These are phyloP conservation scores for Capsicum baccatum DNA, from an alignment of 257 asterid genomes.

Conservation along the genomic window DNA sequence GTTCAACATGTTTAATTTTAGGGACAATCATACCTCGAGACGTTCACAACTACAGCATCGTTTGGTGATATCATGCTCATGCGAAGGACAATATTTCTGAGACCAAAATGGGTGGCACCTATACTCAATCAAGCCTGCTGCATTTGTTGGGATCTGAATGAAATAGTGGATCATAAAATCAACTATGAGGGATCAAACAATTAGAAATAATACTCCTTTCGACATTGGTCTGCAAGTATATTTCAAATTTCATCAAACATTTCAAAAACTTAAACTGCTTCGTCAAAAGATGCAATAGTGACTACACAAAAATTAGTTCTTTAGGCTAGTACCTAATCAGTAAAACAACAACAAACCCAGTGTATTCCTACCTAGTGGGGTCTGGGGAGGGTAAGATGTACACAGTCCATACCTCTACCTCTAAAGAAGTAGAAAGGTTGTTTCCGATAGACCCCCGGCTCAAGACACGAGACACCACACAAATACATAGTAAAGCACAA, in stretches of 20 bases:
- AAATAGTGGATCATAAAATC: neutral
- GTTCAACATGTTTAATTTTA: slow-evolving; percentile 1
- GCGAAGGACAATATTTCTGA: slow-evolving; percentile 92
- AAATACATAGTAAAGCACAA: too few relatives aligned
- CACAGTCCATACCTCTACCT: too few relatives aligned
- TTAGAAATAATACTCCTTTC: neutral
- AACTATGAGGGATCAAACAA: neutral
- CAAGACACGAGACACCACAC: too few relatives aligned
- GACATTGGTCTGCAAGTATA: neutral
- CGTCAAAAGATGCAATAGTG: neutral
- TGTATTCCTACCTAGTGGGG: too few relatives aligned
- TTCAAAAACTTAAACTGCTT: slow-evolving; percentile 1
- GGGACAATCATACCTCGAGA: slow-evolving; percentile 64
- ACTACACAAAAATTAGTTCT: neutral
- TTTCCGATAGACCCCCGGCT: too few relatives aligned
- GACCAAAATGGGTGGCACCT: slow-evolving; percentile 98
- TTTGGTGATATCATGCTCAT: slow-evolving; percentile 79
- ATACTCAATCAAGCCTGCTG: slow-evolving; percentile 88
- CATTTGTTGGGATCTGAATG: slow-evolving; percentile 82
- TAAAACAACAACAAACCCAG: too few relatives aligned
- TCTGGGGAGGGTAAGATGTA: too few relatives aligned
- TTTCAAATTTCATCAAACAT: neutral
- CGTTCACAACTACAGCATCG: slow-evolving; percentile 99
- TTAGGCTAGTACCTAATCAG: neutral
- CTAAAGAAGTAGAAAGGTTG: too few relatives aligned